phyloP scores from a whole-genome alignment of 1,139 yeast genomes.

The Zygosaccharomyces sapae region DNA sequence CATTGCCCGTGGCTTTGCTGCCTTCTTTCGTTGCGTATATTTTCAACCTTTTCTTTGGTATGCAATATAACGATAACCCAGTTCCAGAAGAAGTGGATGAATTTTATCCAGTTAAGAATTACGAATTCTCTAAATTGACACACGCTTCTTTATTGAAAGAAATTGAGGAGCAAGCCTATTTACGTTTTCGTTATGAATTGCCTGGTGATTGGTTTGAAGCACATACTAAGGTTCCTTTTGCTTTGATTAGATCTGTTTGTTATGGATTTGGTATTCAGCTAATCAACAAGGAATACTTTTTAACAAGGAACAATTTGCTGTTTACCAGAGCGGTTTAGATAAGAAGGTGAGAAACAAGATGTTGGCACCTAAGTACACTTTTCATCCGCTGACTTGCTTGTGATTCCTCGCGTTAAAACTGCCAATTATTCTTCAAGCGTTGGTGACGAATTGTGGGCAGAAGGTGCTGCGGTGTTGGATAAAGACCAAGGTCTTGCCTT shows the following conservation, averaged over 20 bases:
- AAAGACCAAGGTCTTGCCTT: constrained; percentile 46
- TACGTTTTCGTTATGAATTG: constrained; percentile 60
- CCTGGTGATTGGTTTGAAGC: constrained; percentile 46
- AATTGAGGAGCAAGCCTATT: constrained; percentile 49
- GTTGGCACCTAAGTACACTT: constrained; percentile 38
- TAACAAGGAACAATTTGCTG: constrained; percentile 45
- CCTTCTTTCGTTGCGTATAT: constrained; percentile 63
- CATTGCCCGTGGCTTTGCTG: constrained; percentile 52
- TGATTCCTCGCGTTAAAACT: constrained; percentile 72
- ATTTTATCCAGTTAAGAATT: constrained; percentile 44
- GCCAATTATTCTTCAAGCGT: constrained; percentile 62
- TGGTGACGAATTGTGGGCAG: constrained; percentile 75
- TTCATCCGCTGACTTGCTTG: constrained; percentile 57
- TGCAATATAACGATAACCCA: constrained; percentile 44
- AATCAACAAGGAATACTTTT: constrained; percentile 43
- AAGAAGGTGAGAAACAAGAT: constrained; percentile 38
- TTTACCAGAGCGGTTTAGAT: constrained; percentile 39
- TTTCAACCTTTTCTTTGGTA: constrained; percentile 68
- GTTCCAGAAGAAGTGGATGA: constrained; percentile 41
- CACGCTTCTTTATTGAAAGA: constrained; percentile 43
- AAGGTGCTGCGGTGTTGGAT: constrained; percentile 53
- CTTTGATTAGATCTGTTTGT: constrained; percentile 69
- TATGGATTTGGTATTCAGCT: constrained; percentile 84
- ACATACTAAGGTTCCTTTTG: constrained; percentile 39
- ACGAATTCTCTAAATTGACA: constrained; percentile 46